These are phyloP conservation scores for Epichloe baconii DNA, from an alignment of 2,329 filamentous ascomycete genomes.

Conservation along the genomic window DNA sequence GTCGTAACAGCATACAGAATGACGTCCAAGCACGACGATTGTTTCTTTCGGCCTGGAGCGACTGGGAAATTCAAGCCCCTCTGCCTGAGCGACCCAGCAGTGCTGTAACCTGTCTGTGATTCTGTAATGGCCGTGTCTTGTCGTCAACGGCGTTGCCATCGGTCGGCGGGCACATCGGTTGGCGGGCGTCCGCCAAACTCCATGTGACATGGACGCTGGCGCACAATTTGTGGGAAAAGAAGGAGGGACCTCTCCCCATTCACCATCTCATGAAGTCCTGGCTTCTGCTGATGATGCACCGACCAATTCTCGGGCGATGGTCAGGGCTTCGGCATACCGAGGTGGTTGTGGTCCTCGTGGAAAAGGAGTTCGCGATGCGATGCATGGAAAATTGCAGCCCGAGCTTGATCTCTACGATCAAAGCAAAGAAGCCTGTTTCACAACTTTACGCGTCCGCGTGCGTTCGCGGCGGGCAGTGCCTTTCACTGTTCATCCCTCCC, in stretches of 20 bases:
- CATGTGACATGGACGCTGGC: neutral
- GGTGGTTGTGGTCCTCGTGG: too few species aligned
- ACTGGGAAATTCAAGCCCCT: conserved; percentile 18
- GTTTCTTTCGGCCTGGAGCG: conserved; percentile 25
- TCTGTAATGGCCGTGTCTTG: too few species aligned
- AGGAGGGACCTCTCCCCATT: neutral
- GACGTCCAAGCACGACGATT: conserved; percentile 27
- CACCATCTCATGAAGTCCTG: neutral
- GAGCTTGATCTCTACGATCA: too few species aligned
- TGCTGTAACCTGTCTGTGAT: too few species aligned
- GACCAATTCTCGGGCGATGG: neutral
- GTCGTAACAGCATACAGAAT: conserved; percentile 25
- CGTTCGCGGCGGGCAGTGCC: neutral
- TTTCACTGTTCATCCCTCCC: too few species aligned
- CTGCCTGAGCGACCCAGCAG: too few species aligned
- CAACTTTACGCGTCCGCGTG: neutral
- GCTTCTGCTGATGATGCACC: neutral
- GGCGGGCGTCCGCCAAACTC: neutral
- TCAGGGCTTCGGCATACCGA: too few species aligned
- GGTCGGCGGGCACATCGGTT: too few species aligned
- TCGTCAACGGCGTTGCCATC: neutral
- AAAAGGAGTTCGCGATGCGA: neutral
- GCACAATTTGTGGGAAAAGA: neutral
- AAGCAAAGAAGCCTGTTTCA: neutral
- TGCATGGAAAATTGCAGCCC: too few species aligned